Base-by-base conservation (phyloP, 2,329 filamentous ascomycete genomes). In the Diatrype stigma region DNA sequence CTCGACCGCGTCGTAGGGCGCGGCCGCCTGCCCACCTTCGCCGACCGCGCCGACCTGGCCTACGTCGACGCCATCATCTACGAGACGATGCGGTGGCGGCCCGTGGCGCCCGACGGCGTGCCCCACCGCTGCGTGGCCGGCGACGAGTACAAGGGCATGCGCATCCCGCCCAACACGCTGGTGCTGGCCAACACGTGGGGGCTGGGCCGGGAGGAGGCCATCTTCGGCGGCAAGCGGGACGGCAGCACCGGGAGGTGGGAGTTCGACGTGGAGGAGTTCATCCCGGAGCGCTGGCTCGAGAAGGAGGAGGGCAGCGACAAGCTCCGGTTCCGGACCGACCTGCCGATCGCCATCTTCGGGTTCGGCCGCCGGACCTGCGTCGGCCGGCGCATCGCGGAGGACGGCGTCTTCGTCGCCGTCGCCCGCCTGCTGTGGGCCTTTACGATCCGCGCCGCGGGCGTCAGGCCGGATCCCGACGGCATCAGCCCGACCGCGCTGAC, bases 51-150 rank as follows among this genome's bases (percentile, higher is more conserved):
- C 0, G 56, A 55, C 0, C 57, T 74, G 0, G 58, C 66, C 10
- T 74, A 71, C 19, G 45, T 73, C 1, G 60, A 60, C 1, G 70
- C 72, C 14, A 63, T 73, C 0, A 67, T 66, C 0, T 67, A 68
- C 0, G 72, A 74, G 52, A 72, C 70, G 1, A 55, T 37, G 12
- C 12, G 34, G 5, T 37, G 34, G 34, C 34, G 34, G 6, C 34
- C 34, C 12, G 34, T 37, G 6, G 34, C 34, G 34, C 34, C 34
- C 34, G n/a, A 17, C 14, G 34, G 34, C 34, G 34, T 37, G 14
- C 34, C 34, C 6, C 34, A 37, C 14, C 34, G 34, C 12, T 37
- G 34, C 34, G 34, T 12, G 5, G 34, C 34, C 6, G 34, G 34
- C 12, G 37, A 42, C 19, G 37, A 42, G 37, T 42, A 42, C 37